Evolutionary conservation across 2,329 filamentous ascomycete genomes (phyloP).

Genomic region (Sporothrix brasiliensis): DNA sequence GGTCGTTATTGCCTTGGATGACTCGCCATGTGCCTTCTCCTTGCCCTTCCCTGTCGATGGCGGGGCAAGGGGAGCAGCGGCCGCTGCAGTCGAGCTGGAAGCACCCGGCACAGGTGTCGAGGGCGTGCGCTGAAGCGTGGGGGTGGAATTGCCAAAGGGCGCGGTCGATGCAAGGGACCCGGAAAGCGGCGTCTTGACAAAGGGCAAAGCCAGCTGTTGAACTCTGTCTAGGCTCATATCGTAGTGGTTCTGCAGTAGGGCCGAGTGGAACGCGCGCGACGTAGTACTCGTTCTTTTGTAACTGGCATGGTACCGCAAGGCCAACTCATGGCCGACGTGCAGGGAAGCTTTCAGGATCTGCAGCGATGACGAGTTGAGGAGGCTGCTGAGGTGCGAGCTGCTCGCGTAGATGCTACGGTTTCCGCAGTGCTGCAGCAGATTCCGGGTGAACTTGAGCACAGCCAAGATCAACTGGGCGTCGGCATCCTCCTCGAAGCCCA

Average conservation of each 20-base stretch:
- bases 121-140: conserved; percentile 22
- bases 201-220: conserved; percentile 79
- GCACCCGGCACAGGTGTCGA: conserved; percentile 26
- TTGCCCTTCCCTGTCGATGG: conserved; percentile 64
- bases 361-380: conserved; percentile 84
- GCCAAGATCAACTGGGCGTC: conserved; percentile 79
- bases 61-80: conserved; percentile 57
- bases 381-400: conserved; percentile 82
- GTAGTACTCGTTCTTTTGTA: conserved; percentile 73
- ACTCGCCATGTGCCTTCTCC: conserved; percentile 60
- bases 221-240: conserved; percentile 78
- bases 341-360: conserved; percentile 77
- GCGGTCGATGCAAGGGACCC: conserved; percentile 48
- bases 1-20: conserved; percentile 55
- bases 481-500: conserved; percentile 72
- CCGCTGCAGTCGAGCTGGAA: conserved; percentile 39
- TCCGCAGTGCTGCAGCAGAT: conserved; percentile 91
- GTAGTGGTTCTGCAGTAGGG: conserved; percentile 82
- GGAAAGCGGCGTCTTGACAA: conserved; percentile 69
- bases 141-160: conserved; percentile 16
- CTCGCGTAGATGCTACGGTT: conserved; percentile 96
- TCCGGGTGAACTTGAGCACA: conserved; percentile 80
- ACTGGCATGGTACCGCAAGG: conserved; percentile 88
- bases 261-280: conserved; percentile 67
- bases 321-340: conserved; percentile 79